phyloP scores from a whole-genome alignment of 1,139 yeast genomes.

The Candida sp. region DNA sequence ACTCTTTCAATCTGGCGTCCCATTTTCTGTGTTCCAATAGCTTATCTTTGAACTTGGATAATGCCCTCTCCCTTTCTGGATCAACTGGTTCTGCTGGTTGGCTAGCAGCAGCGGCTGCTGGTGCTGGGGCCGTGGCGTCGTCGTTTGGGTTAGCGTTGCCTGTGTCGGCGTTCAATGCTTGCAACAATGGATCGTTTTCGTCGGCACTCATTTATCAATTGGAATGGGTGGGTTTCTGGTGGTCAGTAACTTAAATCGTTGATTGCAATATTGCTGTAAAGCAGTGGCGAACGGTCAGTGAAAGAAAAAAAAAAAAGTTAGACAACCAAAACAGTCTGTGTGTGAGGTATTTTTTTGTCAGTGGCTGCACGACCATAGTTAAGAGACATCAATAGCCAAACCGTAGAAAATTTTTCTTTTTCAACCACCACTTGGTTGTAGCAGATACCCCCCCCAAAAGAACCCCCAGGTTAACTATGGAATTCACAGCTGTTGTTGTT shows the following conservation, averaged over 20 bases:
- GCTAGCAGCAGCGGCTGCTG: conserved; percentile 14
- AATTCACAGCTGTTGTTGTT: conserved; percentile 87
- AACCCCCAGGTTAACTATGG: conserved; percentile 52
- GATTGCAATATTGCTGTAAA: background rate
- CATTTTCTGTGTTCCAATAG: conserved; percentile 93
- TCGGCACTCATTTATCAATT: conserved; percentile 51
- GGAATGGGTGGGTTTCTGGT: background rate
- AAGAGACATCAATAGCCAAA: background rate
- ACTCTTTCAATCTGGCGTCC: conserved; percentile 89
- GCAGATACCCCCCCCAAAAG: background rate
- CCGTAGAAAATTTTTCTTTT: conserved; percentile 3
- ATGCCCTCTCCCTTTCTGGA: conserved; percentile 81
- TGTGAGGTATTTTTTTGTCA: background rate
- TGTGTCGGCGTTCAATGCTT: conserved; percentile 61
- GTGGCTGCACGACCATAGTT: background rate
- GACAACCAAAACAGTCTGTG: background rate
- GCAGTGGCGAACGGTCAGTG: conserved; percentile 1
- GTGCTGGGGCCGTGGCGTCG: conserved; percentile 4
- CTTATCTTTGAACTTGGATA: conserved; percentile 81
- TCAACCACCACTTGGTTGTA: too few relatives aligned
- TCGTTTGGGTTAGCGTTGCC: conserved; percentile 15
- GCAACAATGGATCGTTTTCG: conserved; percentile 75
- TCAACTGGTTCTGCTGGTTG: conserved; percentile 60
- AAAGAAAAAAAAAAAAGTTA: background rate
- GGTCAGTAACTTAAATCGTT: too few relatives aligned